A percentile compares a stretch with the other conserved stretches of the same genome.
Evolutionary conservation across 1,284 basidiomycete species (phyloP).

Genomic region (Apiotrichum porosum): DNA sequence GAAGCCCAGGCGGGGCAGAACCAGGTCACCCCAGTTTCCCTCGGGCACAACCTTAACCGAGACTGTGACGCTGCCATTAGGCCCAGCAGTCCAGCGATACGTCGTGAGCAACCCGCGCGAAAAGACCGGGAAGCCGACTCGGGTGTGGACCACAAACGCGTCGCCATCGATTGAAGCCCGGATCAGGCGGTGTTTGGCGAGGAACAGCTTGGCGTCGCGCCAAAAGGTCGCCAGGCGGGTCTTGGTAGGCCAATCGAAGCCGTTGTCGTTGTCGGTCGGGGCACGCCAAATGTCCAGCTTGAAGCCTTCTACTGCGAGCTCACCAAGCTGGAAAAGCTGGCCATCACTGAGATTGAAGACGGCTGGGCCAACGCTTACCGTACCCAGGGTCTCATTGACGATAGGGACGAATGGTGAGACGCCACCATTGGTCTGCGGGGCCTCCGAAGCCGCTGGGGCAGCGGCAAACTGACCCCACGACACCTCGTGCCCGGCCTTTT

Average conservation of each 20-base stretch:
- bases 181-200: slow-evolving; percentile 12
- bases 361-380: slow-evolving; percentile 12
- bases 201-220: slow-evolving; percentile 11
- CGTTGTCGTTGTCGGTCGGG: slow-evolving; percentile 24
- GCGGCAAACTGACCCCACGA: slow-evolving; percentile 12
- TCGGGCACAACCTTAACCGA: slow-evolving; percentile 7
- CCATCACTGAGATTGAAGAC: slow-evolving; percentile 12
- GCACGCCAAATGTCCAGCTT: slow-evolving; percentile 23
- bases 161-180: not conserved
- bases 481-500: slow-evolving; percentile 15
- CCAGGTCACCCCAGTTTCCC: slow-evolving; percentile 13
- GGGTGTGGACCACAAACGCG: slow-evolving; percentile 8
- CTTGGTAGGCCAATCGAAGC: not conserved
- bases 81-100: slow-evolving; percentile 11
- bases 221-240: not conserved
- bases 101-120: slow-evolving; percentile 5
- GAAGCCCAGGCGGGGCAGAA: slow-evolving; percentile 16
- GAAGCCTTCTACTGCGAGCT: not conserved
- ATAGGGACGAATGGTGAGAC: too few species aligned
- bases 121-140: slow-evolving; percentile 7
- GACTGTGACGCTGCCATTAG: not conserved
- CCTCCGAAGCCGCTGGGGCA: too few species aligned
- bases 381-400: not conserved
- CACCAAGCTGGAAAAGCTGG: slow-evolving; percentile 9
- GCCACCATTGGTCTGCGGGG: not conserved